Percentiles rank a stretch among this genome's conserved stretches.
phyloP scores from a whole-genome alignment of 345 rosid genomes.

The Passiflora organensis region DNA sequence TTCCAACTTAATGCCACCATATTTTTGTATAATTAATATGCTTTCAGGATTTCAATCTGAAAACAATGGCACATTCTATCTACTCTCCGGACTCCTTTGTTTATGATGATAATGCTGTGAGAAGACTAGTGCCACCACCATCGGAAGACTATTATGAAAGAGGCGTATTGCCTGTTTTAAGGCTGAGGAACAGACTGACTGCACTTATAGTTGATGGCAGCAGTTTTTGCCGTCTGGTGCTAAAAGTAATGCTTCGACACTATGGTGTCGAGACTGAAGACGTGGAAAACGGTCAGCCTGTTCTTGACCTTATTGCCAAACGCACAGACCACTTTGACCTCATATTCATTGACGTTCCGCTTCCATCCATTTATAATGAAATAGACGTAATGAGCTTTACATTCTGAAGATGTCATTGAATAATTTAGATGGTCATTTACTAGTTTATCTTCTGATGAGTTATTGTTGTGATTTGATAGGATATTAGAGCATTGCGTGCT shows the following conservation, averaged over 20 bases:
- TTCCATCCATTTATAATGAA: conserved; percentile 13
- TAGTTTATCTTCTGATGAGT: background rate
- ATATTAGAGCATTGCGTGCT: conserved; percentile 8
- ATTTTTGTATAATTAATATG: background rate
- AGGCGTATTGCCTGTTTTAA: background rate
- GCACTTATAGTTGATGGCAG: conserved; percentile 20
- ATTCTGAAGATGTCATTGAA: background rate
- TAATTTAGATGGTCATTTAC: background rate
- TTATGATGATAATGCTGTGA: no score
- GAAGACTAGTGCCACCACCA: no score
- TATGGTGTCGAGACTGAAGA: conserved; percentile 2
- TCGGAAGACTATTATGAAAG: no score
- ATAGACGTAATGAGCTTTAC: conserved; percentile 5
- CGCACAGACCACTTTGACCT: conserved; percentile 2
- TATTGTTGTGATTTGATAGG: background rate
- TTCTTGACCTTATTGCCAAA: conserved; percentile 1
- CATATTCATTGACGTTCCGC: conserved; percentile 8
- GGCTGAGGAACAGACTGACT: conserved; percentile 7
- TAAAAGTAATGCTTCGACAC: conserved; percentile 1
- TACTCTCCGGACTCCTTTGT: no score
- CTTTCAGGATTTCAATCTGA: background rate
- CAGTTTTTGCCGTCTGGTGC: background rate
- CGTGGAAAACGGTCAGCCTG: conserved; percentile 4
- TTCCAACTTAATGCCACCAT: no score
- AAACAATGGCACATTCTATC: conserved; percentile 3